Evolutionary conservation across 257 asterid genomes (phyloP), one percentile per base, ranked within the genome.

Genomic region (Penstemon newberryi): DNA sequence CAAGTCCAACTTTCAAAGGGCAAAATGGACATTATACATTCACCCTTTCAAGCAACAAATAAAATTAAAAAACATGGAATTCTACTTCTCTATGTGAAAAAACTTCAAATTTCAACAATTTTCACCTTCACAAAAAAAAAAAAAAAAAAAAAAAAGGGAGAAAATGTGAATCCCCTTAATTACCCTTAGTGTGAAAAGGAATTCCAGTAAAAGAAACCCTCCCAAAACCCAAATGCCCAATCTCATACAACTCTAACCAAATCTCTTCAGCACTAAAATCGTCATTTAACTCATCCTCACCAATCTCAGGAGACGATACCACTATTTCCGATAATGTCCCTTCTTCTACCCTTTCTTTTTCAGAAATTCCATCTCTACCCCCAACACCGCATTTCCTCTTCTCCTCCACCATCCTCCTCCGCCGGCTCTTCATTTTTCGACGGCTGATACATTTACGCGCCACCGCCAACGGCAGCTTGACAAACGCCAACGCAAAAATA

Each of bases 221-320:
- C 8, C 98, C 98, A 78, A 92, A 90, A 52, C 92, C 90, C 94
- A 90, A 69, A 70, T 90, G 97, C 46, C 87, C 95, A 73, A 81
- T 67, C 67, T 84, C 87, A 70, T 79, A 78, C 76, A 84, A 63
- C 75, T 89, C 96, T 49, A 86, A 64, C 94, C 92, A 90, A 44
- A 79, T 63, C 36, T 83, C 85, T 52, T 86, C 89, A 12, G 81
- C 85, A 67, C 83, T 64, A 61, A 77, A 72, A 55, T 71, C 72
- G 59, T 77, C 79, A 60, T 58, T 76, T 45, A 55, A 36, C 73
- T 63, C 85, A 8, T 67, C 84, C 33, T 25, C 33, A 3, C 75
- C 87, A 36, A 71, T 58, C 60, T 13, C 74, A 4, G 81, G 15
- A 25, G 61, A 58, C 54, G 54, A 10, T 15, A 49, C 60, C 60